A percentile compares a stretch with the other conserved stretches of the same genome.
Conservation (phyloP, 1,284 basidiomycete genomes). For the Lentinus polychrous region DNA sequence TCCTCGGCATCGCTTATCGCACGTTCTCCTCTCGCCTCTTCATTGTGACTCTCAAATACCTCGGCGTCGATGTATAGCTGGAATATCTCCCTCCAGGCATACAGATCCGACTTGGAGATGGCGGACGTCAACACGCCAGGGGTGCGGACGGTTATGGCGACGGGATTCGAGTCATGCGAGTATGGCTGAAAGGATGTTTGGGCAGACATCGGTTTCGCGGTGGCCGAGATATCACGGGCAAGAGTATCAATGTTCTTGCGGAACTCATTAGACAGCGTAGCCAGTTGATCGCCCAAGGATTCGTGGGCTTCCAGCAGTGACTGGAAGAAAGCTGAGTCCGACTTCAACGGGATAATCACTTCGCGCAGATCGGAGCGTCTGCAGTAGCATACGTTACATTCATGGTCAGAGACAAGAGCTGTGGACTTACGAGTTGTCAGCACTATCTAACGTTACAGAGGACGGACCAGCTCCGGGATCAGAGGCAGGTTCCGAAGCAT, state of each 20-base stretch:
- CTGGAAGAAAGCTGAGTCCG: constrained; percentile 81
- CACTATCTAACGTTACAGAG: too few relatives aligned
- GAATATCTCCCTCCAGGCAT: constrained; percentile 90
- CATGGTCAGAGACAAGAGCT: not conserved
- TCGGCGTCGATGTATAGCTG: constrained; percentile 82
- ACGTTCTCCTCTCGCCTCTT: constrained; percentile 70
- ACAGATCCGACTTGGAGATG: constrained; percentile 61
- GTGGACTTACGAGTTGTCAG: too few relatives aligned
- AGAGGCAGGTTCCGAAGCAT: not conserved
- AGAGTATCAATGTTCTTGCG: constrained; percentile 53
- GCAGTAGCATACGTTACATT: not conserved
- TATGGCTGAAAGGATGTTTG: constrained; percentile 39
- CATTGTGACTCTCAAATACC: constrained; percentile 80
- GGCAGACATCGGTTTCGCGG: constrained; percentile 53
- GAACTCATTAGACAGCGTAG: constrained; percentile 59
- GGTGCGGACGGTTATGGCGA: constrained; percentile 17
- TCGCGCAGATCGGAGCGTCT: constrained; percentile 31
- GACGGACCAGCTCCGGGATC: not conserved
- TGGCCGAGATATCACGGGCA: constrained; percentile 50
- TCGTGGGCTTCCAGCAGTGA: constrained; percentile 70
- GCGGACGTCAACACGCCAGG: constrained; percentile 11
- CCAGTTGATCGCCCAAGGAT: constrained; percentile 62
- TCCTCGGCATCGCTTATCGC: constrained; percentile 69
- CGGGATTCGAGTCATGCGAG: constrained; percentile 38
- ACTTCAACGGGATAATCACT: constrained; percentile 74